Conservation (phyloP, 1,139 yeast genomes). For the Debaryomycetaceae sp. region DNA sequence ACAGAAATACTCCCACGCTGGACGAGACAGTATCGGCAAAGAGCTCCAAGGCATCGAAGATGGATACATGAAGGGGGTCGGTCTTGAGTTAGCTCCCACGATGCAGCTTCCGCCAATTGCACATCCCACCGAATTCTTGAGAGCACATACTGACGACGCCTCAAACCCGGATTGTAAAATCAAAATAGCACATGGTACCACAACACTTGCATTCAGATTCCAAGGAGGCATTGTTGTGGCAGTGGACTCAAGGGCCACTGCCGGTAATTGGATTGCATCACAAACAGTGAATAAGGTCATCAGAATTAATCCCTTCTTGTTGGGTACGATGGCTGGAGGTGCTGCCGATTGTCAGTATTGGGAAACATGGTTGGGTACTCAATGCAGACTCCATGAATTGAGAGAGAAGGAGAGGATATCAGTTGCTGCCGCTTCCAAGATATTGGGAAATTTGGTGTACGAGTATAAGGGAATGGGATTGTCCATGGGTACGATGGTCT, state of each 20-base stretch:
- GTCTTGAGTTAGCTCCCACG: conserved; percentile 54
- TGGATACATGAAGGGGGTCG: conserved; percentile 20
- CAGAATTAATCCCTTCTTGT: conserved; percentile 88
- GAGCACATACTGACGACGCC: conserved; percentile 98
- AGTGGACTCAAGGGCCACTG: conserved; percentile 98
- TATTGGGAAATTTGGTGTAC: conserved; percentile 84
- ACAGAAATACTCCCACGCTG: conserved; percentile 33
- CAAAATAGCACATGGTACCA: conserved; percentile 97
- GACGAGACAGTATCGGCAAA: conserved; percentile 23
- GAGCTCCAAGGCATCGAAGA: conserved; percentile 28
- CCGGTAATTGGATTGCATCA: conserved; percentile 97
- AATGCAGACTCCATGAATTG: conserved; percentile 91
- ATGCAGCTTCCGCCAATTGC: conserved; percentile 80
- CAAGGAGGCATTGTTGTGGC: conserved; percentile 96
- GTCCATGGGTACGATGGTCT: conserved; percentile 98
- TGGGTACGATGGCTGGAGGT: conserved; percentile 99
- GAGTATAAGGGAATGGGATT: conserved; percentile 98
- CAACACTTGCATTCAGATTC: conserved; percentile 94
- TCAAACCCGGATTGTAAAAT: conserved; percentile 90
- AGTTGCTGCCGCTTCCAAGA: conserved; percentile 96
- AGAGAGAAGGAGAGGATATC: conserved; percentile 92
- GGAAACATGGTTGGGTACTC: conserved; percentile 99
- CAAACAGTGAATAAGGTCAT: conserved; percentile 97
- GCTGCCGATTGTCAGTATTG: conserved; percentile 99
- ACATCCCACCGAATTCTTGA: conserved; percentile 87